Evolutionary conservation across 2,329 filamentous ascomycete species (phyloP).

Genomic region (Aphanoascus verrucosus): DNA sequence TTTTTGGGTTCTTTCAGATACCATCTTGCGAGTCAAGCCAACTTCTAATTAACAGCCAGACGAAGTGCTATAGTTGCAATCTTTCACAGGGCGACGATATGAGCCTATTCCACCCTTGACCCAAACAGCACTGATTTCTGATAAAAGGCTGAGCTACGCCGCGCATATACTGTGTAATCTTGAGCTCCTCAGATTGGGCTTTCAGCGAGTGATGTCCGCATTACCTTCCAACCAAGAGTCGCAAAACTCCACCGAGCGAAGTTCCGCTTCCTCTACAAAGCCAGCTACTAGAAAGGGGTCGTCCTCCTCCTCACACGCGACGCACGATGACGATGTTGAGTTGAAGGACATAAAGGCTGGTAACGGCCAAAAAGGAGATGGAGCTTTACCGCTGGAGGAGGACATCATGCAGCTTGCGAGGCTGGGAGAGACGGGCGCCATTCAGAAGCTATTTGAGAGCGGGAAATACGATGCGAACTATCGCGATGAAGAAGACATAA

Average conservation of each 20-base stretch:
- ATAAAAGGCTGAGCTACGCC: not conserved
- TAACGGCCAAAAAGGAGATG: constrained; percentile 23
- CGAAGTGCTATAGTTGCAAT: not conserved
- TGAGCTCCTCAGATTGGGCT: not conserved
- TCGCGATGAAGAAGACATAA: constrained; percentile 85
- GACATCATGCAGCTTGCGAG: constrained; percentile 95
- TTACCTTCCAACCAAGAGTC: not conserved
- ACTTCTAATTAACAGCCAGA: no score
- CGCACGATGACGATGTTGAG: constrained; percentile 28
- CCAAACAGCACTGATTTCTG: not conserved
- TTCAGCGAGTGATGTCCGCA: constrained; percentile 6
- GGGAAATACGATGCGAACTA: constrained; percentile 74
- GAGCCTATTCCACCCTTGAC: not conserved
- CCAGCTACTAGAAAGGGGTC: not conserved
- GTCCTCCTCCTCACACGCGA: not conserved
- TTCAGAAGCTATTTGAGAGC: constrained; percentile 80
- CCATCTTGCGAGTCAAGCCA: not conserved
- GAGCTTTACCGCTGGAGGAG: constrained; percentile 44
- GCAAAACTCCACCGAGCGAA: constrained; percentile 1
- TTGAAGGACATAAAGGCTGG: constrained; percentile 29
- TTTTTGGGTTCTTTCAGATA: not conserved
- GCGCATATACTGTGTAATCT: not conserved
- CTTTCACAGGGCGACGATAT: not conserved
- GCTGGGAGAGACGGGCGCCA: constrained; percentile 70
- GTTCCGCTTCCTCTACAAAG: constrained; percentile 3